These are phyloP conservation scores for Neonectria neomacrospora DNA, from an alignment of 2,329 filamentous ascomycete species.

Conservation along the genomic window DNA sequence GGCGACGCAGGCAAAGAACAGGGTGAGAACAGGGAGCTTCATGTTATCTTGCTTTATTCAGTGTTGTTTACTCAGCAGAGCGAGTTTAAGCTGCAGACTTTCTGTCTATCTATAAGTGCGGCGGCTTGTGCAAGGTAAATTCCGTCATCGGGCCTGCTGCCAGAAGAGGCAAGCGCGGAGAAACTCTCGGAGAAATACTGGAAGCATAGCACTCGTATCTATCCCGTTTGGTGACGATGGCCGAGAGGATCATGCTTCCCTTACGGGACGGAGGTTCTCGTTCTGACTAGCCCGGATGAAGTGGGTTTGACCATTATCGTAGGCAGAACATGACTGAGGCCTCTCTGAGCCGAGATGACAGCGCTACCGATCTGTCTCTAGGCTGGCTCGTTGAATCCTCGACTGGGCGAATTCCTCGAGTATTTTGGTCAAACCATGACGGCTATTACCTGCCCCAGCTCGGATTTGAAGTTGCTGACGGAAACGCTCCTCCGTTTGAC, in stretches of 20 bases:
- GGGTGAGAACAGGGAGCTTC: slow-evolving; percentile 21
- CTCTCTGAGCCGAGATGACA: no score
- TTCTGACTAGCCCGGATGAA: no score
- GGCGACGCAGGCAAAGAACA: slow-evolving; percentile 21
- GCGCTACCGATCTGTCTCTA: no score
- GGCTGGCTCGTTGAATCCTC: no score
- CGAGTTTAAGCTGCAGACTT: background rate
- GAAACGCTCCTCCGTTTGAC: no score
- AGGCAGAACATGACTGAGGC: no score
- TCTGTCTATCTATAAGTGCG: background rate
- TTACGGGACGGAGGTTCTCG: background rate
- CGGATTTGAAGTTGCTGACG: no score
- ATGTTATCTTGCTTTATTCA: slow-evolving; percentile 10
- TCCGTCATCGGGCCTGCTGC: slow-evolving; percentile 38
- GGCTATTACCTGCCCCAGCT: no score
- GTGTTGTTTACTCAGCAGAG: background rate
- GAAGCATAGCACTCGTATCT: background rate
- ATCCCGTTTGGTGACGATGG: background rate
- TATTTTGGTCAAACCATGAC: no score
- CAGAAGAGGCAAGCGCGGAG: slow-evolving; percentile 36
- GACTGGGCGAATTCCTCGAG: no score
- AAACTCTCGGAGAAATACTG: slow-evolving; percentile 33
- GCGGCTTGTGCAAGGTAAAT: slow-evolving; percentile 2
- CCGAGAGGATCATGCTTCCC: background rate
- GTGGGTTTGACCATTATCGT: no score